phyloP scores from a whole-genome alignment of 495 filamentous ascomycete genomes.

The Penicillium coffeae region DNA sequence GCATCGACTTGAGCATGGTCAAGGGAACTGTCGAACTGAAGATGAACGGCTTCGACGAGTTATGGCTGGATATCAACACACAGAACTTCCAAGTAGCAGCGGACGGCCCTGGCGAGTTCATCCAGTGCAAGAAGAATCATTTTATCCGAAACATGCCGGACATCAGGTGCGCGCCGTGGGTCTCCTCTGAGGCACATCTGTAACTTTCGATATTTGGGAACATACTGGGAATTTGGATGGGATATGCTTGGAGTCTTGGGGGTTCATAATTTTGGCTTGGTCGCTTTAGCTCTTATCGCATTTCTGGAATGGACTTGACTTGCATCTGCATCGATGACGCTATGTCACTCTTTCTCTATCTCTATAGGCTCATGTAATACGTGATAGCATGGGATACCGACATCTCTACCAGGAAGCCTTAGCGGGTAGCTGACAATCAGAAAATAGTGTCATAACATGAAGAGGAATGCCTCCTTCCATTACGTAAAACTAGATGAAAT shows the following conservation, averaged over 20 bases:
- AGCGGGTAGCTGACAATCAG: too few relatives aligned
- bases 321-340: too few relatives aligned
- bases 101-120: neutral
- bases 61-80: conserved; percentile 1
- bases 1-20: neutral
- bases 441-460: too few relatives aligned
- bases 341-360: too few relatives aligned
- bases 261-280: too few relatives aligned
- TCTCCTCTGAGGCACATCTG: neutral
- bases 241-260: too few relatives aligned
- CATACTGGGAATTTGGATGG: neutral
- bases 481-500: neutral
- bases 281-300: too few relatives aligned
- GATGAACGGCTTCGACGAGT: neutral
- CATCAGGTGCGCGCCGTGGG: neutral
- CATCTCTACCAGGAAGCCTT: too few relatives aligned
- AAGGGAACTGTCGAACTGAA: neutral
- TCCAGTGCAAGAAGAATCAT: neutral
- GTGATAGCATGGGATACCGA: too few relatives aligned
- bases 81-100: neutral
- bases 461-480: neutral
- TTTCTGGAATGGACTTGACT: too few relatives aligned
- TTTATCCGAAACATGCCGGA: neutral
- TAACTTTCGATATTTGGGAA: neutral
- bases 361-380: too few relatives aligned